A percentile compares a stretch with the other conserved stretches of the same genome.
Evolutionary conservation across 2,329 filamentous ascomycete genomes (phyloP).

Genomic region (Plenodomus tracheiphilus): DNA sequence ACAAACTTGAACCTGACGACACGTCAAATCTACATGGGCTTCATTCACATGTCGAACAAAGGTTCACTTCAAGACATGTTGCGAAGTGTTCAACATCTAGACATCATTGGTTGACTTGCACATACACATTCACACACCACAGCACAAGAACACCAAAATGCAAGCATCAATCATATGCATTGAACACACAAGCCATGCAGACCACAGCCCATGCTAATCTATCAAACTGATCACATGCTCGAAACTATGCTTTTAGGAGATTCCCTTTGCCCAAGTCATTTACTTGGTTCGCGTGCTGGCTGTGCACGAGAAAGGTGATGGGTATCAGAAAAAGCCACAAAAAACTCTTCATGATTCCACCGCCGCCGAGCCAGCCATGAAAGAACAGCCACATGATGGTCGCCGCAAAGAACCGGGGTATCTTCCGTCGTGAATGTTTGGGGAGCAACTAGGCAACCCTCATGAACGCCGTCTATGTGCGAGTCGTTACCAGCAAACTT

Average conservation of each 20-base stretch:
- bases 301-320: neutral
- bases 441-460: slow-evolving; percentile 33
- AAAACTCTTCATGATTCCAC: neutral
- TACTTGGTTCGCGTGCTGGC: slow-evolving; percentile 13
- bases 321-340: slow-evolving; percentile 13
- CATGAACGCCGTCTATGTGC: slow-evolving; percentile 47
- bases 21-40: too few relatives aligned
- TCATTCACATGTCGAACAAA: too few relatives aligned
- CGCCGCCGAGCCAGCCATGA: slow-evolving; percentile 23
- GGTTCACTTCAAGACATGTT: too few relatives aligned
- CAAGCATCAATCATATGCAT: slow-evolving; percentile 31
- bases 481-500: slow-evolving; percentile 35
- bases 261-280: slow-evolving; percentile 44
- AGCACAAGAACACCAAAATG: neutral
- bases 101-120: too few relatives aligned
- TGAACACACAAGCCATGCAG: slow-evolving; percentile 22
- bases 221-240: slow-evolving; percentile 39
- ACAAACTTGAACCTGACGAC: too few relatives aligned
- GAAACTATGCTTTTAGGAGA: slow-evolving; percentile 42
- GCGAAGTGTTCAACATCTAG: too few relatives aligned
- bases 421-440: slow-evolving; percentile 36
- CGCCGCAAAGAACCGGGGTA: slow-evolving; percentile 35
- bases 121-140: too few relatives aligned
- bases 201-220: slow-evolving; percentile 33
- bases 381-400: slow-evolving; percentile 28